These are phyloP conservation scores for Fusarium sp. DNA, from an alignment of 2,329 filamentous ascomycete genomes.

Conservation along the genomic window DNA sequence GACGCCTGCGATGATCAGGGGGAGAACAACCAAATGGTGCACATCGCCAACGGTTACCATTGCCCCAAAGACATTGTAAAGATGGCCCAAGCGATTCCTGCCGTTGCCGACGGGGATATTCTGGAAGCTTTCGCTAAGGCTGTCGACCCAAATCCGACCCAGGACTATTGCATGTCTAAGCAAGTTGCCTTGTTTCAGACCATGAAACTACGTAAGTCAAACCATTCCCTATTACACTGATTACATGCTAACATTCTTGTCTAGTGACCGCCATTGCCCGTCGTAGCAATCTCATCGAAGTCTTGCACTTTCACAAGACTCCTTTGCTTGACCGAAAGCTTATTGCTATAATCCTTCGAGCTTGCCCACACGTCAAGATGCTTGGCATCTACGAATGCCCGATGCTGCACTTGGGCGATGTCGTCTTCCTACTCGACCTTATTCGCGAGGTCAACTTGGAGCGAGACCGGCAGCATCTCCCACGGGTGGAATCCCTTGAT, in stretches of 20 bases:
- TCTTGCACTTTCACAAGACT: slow-evolving; percentile 48
- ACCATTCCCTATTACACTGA: not conserved
- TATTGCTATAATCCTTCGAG: slow-evolving; percentile 50
- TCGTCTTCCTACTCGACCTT: slow-evolving; percentile 50
- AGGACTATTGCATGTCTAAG: slow-evolving; percentile 19
- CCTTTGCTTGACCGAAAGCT: slow-evolving; percentile 50
- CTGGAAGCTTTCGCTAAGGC: not conserved
- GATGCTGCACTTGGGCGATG: slow-evolving; percentile 52
- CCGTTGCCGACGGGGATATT: slow-evolving; percentile 3
- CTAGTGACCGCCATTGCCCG: slow-evolving; percentile 43
- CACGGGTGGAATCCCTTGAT: slow-evolving; percentile 46
- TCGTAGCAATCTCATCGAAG: slow-evolving; percentile 28
- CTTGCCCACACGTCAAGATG: slow-evolving; percentile 48
- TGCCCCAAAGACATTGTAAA: slow-evolving; percentile 5
- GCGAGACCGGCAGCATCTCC: slow-evolving; percentile 14
- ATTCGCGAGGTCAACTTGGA: slow-evolving; percentile 51
- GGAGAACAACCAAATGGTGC: not conserved
- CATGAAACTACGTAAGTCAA: slow-evolving; percentile 40
- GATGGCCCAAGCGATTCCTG: slow-evolving; percentile 16
- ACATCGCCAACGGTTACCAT: not conserved
- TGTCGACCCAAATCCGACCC: not conserved
- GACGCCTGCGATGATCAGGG: not conserved
- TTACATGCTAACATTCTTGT: slow-evolving; percentile 14
- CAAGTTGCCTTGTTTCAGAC: slow-evolving; percentile 17
- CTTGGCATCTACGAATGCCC: slow-evolving; percentile 54